Conservation (phyloP, 192 early-diverging fungal species). For the Coemansia sp. region DNA sequence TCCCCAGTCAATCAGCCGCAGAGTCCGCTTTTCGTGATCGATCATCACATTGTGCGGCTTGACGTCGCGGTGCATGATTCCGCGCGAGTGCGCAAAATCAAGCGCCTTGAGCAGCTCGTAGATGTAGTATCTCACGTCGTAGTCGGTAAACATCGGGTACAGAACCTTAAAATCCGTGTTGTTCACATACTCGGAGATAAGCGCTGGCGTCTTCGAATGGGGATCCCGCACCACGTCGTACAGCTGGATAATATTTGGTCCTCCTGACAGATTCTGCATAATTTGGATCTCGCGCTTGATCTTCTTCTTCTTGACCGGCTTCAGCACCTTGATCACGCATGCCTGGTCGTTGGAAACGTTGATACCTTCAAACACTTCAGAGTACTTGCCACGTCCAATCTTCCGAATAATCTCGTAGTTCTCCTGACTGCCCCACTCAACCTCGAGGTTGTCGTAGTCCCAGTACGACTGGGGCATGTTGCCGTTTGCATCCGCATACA, state of each 20-base stretch:
- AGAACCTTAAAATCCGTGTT: conserved; percentile 97
- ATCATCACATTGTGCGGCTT: conserved; percentile 99
- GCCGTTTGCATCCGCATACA: conserved; percentile 88
- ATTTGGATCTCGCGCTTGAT: conserved; percentile 99
- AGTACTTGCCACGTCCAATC: conserved; percentile 98
- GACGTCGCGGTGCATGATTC: conserved; percentile 99
- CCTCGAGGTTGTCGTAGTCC: conserved; percentile 94
- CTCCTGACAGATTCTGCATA: conserved; percentile 94
- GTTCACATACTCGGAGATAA: conserved; percentile 97
- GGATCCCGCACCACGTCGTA: conserved; percentile 96
- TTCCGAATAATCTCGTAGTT: conserved; percentile 98
- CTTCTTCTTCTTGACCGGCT: conserved; percentile 99
- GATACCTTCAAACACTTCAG: conserved; percentile 99
- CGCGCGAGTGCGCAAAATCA: conserved; percentile 96
- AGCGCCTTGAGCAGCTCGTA: conserved; percentile 95
- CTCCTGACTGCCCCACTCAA: conserved; percentile 91
- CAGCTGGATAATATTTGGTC: conserved; percentile 88
- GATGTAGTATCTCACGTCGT: conserved; percentile 96
- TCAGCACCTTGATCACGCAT: conserved; percentile 98
- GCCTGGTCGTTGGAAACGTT: conserved; percentile 80
- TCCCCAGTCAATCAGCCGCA: conserved; percentile 98
- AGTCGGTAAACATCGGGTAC: conserved; percentile 92
- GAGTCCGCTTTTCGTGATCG: conserved; percentile 91
- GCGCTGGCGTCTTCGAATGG: conserved; percentile 92
- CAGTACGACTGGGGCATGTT: conserved; percentile 85